These are phyloP conservation scores for Penicillium atrosanguineum DNA, from an alignment of 495 filamentous ascomycete genomes.

Conservation along the genomic window DNA sequence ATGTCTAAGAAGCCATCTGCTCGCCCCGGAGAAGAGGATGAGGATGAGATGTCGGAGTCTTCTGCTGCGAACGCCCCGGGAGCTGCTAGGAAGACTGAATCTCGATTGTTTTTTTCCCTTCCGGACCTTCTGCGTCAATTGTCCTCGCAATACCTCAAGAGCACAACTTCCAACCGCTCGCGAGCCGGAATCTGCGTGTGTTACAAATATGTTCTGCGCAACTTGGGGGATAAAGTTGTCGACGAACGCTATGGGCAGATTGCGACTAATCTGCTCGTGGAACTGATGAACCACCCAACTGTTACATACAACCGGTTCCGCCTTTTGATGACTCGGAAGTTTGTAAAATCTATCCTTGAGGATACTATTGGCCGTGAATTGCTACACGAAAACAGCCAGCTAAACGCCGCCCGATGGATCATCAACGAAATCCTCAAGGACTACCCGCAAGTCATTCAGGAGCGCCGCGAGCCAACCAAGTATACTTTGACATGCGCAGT, in stretches of 20 bases:
- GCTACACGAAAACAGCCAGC: constrained; percentile 83
- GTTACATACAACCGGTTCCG: constrained; percentile 86
- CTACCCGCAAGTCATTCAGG: constrained; percentile 89
- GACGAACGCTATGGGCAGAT: constrained; percentile 79
- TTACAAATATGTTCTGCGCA: constrained; percentile 75
- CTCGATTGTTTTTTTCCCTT: constrained; percentile 69
- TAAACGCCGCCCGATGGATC: constrained; percentile 74
- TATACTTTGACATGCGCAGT: constrained; percentile 76
- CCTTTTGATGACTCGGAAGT: constrained; percentile 78
- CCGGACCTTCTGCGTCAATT: constrained; percentile 77
- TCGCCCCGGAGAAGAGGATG: constrained; percentile 69
- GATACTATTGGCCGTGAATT: constrained; percentile 78
- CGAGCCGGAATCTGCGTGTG: constrained; percentile 84
- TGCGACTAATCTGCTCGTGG: constrained; percentile 72
- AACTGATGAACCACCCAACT: constrained; percentile 72
- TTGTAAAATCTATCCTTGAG: constrained; percentile 79
- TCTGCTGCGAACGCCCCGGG: constrained; percentile 33
- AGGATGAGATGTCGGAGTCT: constrained; percentile 68
- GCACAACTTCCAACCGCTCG: constrained; percentile 74
- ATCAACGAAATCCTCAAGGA: constrained; percentile 91
- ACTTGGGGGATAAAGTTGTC: constrained; percentile 70
- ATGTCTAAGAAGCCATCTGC: constrained; percentile 66
- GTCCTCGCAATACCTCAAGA: constrained; percentile 75
- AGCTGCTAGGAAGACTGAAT: constrained; percentile 65
- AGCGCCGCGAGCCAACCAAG: constrained; percentile 86